Conservation (phyloP, 1,139 yeast genomes). For the Meyerozyma sp. region DNA sequence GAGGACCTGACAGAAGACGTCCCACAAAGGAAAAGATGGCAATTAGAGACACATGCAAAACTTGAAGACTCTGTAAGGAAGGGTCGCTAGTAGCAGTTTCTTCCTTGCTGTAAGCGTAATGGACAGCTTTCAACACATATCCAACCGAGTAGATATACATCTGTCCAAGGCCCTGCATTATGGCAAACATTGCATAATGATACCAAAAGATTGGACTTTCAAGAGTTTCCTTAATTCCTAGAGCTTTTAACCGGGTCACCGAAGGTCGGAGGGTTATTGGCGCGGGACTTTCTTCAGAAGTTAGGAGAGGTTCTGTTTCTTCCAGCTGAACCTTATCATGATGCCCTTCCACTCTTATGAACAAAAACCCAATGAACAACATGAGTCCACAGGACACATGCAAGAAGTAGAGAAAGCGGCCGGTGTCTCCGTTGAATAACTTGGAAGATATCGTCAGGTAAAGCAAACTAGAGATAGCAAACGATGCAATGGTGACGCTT, state of each 20-base stretch:
- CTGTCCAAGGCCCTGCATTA: constrained; percentile 70
- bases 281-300: not conserved
- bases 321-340: constrained; percentile 8
- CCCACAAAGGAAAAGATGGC: constrained; percentile 68
- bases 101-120: constrained; percentile 21
- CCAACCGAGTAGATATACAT: constrained; percentile 76
- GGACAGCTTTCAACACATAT: constrained; percentile 54
- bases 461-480: constrained; percentile 31
- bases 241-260: not conserved
- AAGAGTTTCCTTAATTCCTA: not conserved
- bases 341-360: constrained; percentile 27
- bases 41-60: constrained; percentile 66
- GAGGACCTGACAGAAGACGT: constrained; percentile 61
- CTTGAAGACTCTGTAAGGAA: constrained; percentile 44
- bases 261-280: not conserved
- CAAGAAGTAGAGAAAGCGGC: constrained; percentile 19
- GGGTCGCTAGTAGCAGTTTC: constrained; percentile 9
- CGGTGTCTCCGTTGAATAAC: constrained; percentile 18
- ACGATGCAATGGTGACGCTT: constrained; percentile 32
- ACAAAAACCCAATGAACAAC: constrained; percentile 24
- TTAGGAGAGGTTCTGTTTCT: not conserved
- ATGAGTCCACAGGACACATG: constrained; percentile 19
- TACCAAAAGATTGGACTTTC: constrained; percentile 31
- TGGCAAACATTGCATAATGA: constrained; percentile 52
- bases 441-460: constrained; percentile 20